Percentiles rank a stretch among this genome's conserved stretches.
phyloP scores from a whole-genome alignment of 192 early-diverging fungal species.

The Coemansia sp. region DNA sequence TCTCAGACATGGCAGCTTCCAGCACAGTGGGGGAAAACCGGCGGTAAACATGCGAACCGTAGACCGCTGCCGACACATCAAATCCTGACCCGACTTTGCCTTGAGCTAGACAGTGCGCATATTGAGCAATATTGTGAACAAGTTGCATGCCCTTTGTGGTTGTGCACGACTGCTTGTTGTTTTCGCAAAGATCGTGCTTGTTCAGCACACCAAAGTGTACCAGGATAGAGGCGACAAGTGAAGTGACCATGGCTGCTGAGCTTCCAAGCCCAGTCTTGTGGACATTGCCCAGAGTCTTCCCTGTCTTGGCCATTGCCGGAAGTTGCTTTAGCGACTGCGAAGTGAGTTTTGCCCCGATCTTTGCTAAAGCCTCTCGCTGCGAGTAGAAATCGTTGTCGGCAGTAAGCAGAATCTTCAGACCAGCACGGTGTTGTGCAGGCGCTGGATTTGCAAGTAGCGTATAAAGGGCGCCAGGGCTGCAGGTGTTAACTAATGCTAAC shows the following conservation, averaged over 20 bases:
- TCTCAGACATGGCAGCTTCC: slow-evolving; percentile 54
- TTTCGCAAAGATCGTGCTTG: not conserved
- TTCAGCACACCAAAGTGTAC: slow-evolving; percentile 65
- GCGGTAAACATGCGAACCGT: slow-evolving; percentile 83
- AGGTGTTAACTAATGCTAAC: slow-evolving; percentile 28
- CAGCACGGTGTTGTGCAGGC: slow-evolving; percentile 9
- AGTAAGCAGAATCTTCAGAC: slow-evolving; percentile 73
- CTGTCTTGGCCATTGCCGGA: slow-evolving; percentile 63
- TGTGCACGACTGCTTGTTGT: not conserved
- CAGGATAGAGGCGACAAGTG: slow-evolving; percentile 78
- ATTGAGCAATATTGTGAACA: slow-evolving; percentile 87
- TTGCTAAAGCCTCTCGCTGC: slow-evolving; percentile 71
- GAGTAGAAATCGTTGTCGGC: slow-evolving; percentile 99
- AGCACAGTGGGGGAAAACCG: slow-evolving; percentile 77
- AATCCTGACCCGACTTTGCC: slow-evolving; percentile 98
- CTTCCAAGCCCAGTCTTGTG: slow-evolving; percentile 97
- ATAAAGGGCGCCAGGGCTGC: slow-evolving; percentile 10
- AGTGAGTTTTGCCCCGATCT: slow-evolving; percentile 53
- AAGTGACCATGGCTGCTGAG: slow-evolving; percentile 95
- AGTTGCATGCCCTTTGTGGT: slow-evolving; percentile 43
- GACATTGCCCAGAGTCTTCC: slow-evolving; percentile 65
- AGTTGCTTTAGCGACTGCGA: slow-evolving; percentile 60
- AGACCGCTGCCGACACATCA: slow-evolving; percentile 91
- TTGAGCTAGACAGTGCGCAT: slow-evolving; percentile 94
- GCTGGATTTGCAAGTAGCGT: not conserved